Evolutionary conservation across 2,329 filamentous ascomycete genomes (phyloP).

Genomic region (Colletotrichum falcatum): DNA sequence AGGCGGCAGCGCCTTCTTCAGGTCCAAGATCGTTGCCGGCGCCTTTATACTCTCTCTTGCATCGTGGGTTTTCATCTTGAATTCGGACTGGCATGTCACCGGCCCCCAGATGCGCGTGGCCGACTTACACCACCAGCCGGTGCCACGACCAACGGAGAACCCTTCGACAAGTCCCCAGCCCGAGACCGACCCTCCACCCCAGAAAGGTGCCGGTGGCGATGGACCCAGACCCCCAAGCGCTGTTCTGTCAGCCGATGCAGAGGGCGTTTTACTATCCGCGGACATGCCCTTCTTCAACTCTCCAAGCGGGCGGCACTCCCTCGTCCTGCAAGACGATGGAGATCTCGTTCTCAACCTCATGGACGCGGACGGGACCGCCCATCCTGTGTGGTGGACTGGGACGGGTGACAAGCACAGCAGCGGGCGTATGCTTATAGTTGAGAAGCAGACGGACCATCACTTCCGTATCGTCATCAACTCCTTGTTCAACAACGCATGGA

Average conservation of each 20-base stretch:
- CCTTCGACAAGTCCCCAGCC: background rate
- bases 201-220: background rate
- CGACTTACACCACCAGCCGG: background rate
- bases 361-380: slow-evolving; percentile 12
- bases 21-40: slow-evolving; percentile 20
- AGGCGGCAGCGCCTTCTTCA: slow-evolving; percentile 14
- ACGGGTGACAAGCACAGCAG: slow-evolving; percentile 31
- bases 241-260: slow-evolving; percentile 18
- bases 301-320: slow-evolving; percentile 29
- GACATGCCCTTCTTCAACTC: slow-evolving; percentile 24
- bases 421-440: slow-evolving; percentile 24
- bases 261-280: slow-evolving; percentile 31
- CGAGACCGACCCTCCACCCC: no score
- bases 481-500: slow-evolving; percentile 31
- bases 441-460: slow-evolving; percentile 20
- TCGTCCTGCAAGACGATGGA: slow-evolving; percentile 37
- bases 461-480: slow-evolving; percentile 23
- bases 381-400: slow-evolving; percentile 39
- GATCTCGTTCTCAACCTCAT: slow-evolving; percentile 36
- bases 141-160: background rate
- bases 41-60: slow-evolving; percentile 22
- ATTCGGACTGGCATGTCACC: slow-evolving; percentile 23
- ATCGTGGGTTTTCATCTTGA: slow-evolving; percentile 18
- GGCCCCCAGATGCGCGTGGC: slow-evolving; percentile 12
- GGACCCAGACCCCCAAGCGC: background rate